Evolutionary conservation across 139 green algal genomes (phyloP).

Genomic region (Picochlorum sp.): DNA sequence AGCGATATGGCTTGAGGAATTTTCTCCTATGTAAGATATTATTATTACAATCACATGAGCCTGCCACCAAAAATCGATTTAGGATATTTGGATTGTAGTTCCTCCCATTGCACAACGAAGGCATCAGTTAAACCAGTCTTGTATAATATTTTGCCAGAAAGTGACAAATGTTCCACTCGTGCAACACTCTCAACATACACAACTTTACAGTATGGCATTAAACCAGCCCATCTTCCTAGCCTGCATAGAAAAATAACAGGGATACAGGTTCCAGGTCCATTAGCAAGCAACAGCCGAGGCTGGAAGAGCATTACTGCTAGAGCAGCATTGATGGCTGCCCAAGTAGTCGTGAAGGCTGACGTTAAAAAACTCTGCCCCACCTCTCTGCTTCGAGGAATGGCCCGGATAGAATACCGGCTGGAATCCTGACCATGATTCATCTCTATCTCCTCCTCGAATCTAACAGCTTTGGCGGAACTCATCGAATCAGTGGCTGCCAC

Average conservation of each 20-base stretch:
- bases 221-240: slow-evolving; percentile 29
- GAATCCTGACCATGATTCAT: neutral
- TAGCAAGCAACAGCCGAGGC: slow-evolving; percentile 52
- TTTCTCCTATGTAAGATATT: neutral
- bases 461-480: slow-evolving; percentile 40
- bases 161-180: slow-evolving; percentile 50
- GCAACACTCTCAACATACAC: slow-evolving; percentile 87
- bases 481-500: slow-evolving; percentile 58
- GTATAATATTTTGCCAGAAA: slow-evolving; percentile 80
- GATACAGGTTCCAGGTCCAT: slow-evolving; percentile 82
- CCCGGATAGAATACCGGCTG: neutral
- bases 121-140: slow-evolving; percentile 42
- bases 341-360: slow-evolving; percentile 46
- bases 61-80: slow-evolving; percentile 45
- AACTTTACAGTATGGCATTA: slow-evolving; percentile 26
- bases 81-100: slow-evolving; percentile 39
- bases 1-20: neutral
- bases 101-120: slow-evolving; percentile 67
- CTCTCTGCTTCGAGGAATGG: slow-evolving; percentile 70
- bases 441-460: slow-evolving; percentile 17
- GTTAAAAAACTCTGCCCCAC: slow-evolving; percentile 73
- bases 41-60: slow-evolving; percentile 7
- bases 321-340: slow-evolving; percentile 4
- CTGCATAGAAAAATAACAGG: slow-evolving; percentile 53
- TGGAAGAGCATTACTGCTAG: neutral